These are phyloP conservation scores for Ophiobolus disseminans DNA, from an alignment of 2,329 filamentous ascomycete genomes.

Conservation along the genomic window DNA sequence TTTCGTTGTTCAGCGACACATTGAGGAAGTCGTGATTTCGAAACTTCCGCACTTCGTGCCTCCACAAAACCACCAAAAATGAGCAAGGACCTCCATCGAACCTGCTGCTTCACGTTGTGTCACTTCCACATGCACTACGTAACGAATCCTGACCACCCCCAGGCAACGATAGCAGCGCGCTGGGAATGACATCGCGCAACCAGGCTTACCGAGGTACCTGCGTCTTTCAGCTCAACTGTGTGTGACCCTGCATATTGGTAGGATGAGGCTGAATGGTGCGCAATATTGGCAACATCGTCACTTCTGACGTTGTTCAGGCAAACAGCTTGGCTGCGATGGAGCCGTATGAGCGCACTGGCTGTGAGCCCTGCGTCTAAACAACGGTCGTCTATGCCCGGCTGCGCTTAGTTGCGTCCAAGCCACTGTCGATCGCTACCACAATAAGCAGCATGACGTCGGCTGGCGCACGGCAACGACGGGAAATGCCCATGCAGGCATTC, in stretches of 20 bases:
- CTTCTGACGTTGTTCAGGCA: conserved; percentile 25
- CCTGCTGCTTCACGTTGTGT: no score
- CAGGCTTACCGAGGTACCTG: conserved; percentile 20
- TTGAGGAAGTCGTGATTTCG: no score
- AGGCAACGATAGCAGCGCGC: neutral
- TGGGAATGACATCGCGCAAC: conserved; percentile 13
- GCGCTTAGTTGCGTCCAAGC: neutral
- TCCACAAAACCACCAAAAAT: no score
- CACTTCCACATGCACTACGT: no score
- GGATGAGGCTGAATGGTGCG: conserved; percentile 20
- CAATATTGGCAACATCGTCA: conserved; percentile 22
- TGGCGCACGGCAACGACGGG: conserved; percentile 17
- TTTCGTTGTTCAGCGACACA: no score
- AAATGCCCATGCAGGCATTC: conserved; percentile 1
- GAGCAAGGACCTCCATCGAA: no score
- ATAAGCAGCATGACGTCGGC: conserved; percentile 22
- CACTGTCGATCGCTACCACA: conserved; percentile 11
- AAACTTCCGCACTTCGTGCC: no score
- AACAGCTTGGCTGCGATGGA: conserved; percentile 9
- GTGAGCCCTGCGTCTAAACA: conserved; percentile 24
- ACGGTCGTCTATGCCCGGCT: conserved; percentile 1
- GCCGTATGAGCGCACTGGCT: conserved; percentile 23
- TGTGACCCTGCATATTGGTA: conserved; percentile 7
- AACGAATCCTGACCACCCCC: neutral
- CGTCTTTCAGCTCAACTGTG: conserved; percentile 12